Evolutionary conservation across 352 stramenopile species (phyloP).

Genomic region (Aphanomyces invadans): DNA sequence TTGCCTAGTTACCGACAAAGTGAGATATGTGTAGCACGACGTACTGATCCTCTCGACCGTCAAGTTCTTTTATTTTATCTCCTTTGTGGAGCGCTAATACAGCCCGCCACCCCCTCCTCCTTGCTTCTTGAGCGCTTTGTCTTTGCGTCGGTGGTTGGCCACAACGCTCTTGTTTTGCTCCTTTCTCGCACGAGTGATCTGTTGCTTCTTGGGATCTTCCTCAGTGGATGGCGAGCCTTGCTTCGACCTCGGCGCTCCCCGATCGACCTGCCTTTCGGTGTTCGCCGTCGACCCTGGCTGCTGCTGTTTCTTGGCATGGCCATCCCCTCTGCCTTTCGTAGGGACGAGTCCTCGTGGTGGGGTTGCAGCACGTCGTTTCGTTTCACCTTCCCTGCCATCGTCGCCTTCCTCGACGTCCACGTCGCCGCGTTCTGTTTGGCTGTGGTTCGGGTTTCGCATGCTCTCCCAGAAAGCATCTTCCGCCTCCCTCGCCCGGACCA

Average conservation of each 20-base stretch:
- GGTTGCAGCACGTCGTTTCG: not conserved
- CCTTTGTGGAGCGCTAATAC: constrained; percentile 2
- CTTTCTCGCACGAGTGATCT: constrained; percentile 30
- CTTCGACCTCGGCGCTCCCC: too few relatives aligned
- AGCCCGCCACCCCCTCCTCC: constrained; percentile 30
- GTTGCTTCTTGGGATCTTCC: constrained; percentile 12
- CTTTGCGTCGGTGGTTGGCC: constrained; percentile 75
- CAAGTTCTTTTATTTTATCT: not conserved
- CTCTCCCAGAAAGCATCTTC: constrained; percentile 63
- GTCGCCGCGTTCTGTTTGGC: not conserved
- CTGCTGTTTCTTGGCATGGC: too few relatives aligned
- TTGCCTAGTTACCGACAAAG: not conserved
- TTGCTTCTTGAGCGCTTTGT: constrained; percentile 70
- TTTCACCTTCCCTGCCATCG: constrained; percentile 29
- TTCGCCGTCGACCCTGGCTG: too few relatives aligned
- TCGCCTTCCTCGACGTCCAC: constrained; percentile 25
- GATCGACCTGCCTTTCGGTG: too few relatives aligned
- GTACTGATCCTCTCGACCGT: not conserved
- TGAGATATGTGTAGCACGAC: not conserved
- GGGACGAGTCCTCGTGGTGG: not conserved
- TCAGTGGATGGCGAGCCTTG: constrained; percentile 22
- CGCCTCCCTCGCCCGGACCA: constrained; percentile 43
- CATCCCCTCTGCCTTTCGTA: constrained; percentile 13
- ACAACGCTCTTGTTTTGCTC: constrained; percentile 71
- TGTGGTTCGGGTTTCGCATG: constrained; percentile 55